Evolutionary conservation across 106 monocot species (phyloP).

Genomic region (Gastrodia elata): DNA sequence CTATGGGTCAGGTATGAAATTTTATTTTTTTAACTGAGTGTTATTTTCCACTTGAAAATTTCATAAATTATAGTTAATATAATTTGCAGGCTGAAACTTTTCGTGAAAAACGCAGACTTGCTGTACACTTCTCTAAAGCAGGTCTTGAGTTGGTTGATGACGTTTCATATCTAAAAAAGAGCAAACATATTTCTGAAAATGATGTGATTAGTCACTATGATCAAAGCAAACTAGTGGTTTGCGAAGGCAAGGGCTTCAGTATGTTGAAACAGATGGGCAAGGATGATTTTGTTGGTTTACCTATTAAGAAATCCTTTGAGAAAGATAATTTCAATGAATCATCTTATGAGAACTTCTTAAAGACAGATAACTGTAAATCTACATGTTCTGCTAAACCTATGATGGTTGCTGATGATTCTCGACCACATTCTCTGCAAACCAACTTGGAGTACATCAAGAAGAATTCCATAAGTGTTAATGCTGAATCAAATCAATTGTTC

Average conservation of each 20-base stretch:
- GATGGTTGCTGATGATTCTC: background rate
- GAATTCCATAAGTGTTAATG: background rate
- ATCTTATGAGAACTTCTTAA: background rate
- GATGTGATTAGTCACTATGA: background rate
- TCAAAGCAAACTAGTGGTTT: background rate
- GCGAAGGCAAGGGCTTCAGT: background rate
- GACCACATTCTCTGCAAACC: background rate
- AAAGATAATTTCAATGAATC: background rate
- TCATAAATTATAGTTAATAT: conserved; percentile 1
- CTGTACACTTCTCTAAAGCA: conserved; percentile 62
- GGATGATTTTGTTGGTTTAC: conserved; percentile 1
- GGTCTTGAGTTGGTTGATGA: conserved; percentile 70
- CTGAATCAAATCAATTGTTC: background rate
- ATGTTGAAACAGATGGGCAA: conserved; percentile 6
- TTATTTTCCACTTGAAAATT: background rate
- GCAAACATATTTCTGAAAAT: conserved; percentile 11
- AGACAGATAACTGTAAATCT: background rate
- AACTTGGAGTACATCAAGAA: background rate
- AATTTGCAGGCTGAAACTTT: conserved; percentile 41
- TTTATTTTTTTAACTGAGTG: background rate
- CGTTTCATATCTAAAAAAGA: conserved; percentile 37
- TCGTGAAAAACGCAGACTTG: conserved; percentile 61
- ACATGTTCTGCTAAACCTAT: background rate
- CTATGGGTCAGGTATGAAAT: conserved; percentile 74
- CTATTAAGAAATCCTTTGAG: background rate